phyloP scores from a whole-genome alignment of 2,329 filamentous ascomycete genomes.

The Bipolaris cookei region DNA sequence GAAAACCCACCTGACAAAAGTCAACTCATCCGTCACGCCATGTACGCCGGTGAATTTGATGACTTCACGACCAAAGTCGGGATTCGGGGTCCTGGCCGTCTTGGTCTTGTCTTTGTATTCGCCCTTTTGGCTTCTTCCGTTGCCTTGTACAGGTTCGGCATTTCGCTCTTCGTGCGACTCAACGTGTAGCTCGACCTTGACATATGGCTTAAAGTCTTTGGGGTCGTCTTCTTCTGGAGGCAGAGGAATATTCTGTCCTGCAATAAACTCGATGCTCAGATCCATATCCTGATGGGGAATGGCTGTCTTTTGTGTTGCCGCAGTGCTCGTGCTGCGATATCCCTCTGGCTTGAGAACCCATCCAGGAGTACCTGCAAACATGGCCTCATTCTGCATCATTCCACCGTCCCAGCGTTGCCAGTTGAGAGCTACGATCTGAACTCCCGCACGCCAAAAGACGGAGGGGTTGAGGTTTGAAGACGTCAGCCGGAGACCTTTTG shows the following conservation, averaged over 20 bases:
- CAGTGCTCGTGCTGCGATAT: constrained; percentile 61
- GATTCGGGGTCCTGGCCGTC: constrained; percentile 52
- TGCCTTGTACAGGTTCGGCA: constrained; percentile 52
- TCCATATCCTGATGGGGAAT: constrained; percentile 64
- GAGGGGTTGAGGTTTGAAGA: constrained; percentile 88
- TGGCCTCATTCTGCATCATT: constrained; percentile 94
- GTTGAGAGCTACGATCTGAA: constrained; percentile 90
- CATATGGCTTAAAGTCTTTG: constrained; percentile 71
- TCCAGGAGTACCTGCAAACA: constrained; percentile 81
- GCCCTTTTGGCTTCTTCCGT: constrained; percentile 60
- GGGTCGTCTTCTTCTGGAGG: constrained; percentile 61
- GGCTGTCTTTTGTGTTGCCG: constrained; percentile 52
- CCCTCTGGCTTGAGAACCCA: constrained; percentile 85
- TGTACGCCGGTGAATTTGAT: constrained; percentile 53
- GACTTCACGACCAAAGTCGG: constrained; percentile 55
- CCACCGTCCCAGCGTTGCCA: constrained; percentile 92
- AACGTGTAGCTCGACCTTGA: constrained; percentile 82
- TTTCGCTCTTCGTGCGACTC: constrained; percentile 66
- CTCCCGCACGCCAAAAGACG: constrained; percentile 84
- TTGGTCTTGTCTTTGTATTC: constrained; percentile 56
- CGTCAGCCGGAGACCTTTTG: constrained; percentile 78
- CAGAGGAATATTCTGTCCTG: constrained; percentile 77
- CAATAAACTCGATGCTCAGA: constrained; percentile 74
- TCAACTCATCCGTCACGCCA: constrained; percentile 55
- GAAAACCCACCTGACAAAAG: constrained; percentile 55